Percentiles rank a stretch among this genome's conserved stretches.
phyloP scores from a whole-genome alignment of 1,284 basidiomycete genomes.

The Tilletia setariae region DNA sequence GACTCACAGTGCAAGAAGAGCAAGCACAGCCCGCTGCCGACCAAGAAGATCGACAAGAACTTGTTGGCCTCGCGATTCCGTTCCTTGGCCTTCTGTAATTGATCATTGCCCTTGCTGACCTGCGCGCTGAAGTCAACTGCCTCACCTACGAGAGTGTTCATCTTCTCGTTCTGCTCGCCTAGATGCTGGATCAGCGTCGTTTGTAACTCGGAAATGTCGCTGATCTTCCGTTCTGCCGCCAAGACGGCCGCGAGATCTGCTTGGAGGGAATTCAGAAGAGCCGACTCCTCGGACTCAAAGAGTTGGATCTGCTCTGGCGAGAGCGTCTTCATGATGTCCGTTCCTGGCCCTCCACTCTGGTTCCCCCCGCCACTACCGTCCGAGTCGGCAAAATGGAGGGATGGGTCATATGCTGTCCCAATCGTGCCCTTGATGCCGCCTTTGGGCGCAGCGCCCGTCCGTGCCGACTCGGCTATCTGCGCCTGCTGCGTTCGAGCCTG shows the following conservation, averaged over 20 bases:
- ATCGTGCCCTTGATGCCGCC: background rate
- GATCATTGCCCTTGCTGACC: slow-evolving; percentile 79
- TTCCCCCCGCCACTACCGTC: background rate
- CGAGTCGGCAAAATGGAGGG: background rate
- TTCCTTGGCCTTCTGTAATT: slow-evolving; percentile 76
- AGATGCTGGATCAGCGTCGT: slow-evolving; percentile 81
- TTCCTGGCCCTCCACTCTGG: background rate
- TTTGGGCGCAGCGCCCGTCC: background rate
- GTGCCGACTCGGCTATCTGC: background rate
- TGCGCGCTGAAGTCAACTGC: slow-evolving; percentile 76
- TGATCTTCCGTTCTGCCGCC: slow-evolving; percentile 77
- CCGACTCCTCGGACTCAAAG: slow-evolving; percentile 84
- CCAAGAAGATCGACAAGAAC: slow-evolving; percentile 77
- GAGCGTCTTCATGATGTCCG: slow-evolving; percentile 36
- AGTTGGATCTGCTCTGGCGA: slow-evolving; percentile 75
- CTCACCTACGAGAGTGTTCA: slow-evolving; percentile 82
- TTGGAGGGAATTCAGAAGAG: slow-evolving; percentile 74
- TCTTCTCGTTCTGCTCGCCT: slow-evolving; percentile 80
- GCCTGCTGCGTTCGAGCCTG: background rate
- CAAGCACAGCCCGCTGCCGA: slow-evolving; percentile 77
- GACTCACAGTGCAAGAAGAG: slow-evolving; percentile 71
- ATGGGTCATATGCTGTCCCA: slow-evolving; percentile 9
- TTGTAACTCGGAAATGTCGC: slow-evolving; percentile 85
- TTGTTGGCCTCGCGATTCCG: slow-evolving; percentile 75
- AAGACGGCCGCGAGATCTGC: slow-evolving; percentile 79